phyloP scores from a whole-genome alignment of 2,329 filamentous ascomycete species.

The Pseudogymnoascus sp. region DNA sequence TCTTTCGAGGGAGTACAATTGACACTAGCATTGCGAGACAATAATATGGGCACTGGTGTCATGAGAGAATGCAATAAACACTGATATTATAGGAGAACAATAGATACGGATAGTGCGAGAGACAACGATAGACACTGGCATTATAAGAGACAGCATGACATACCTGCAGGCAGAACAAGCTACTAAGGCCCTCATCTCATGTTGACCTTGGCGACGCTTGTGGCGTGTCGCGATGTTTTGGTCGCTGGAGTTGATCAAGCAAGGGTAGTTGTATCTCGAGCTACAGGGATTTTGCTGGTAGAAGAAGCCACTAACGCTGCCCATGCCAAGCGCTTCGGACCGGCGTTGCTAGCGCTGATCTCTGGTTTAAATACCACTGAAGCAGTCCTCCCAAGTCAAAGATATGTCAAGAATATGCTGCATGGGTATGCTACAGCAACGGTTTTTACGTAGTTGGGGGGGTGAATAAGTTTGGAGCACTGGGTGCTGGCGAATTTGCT shows the following conservation, averaged over 20 bases:
- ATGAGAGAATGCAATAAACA: no score
- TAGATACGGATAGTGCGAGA: no score
- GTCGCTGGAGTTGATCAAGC: not conserved
- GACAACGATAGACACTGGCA: not conserved
- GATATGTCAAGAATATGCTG: not conserved
- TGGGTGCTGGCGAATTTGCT: not conserved
- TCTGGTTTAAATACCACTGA: not conserved
- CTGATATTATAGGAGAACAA: no score
- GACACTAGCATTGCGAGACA: no score
- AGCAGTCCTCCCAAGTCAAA: not conserved
- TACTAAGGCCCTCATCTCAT: conserved; percentile 1
- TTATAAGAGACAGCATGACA: not conserved
- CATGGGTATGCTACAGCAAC: not conserved
- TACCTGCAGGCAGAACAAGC: not conserved
- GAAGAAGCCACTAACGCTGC: not conserved
- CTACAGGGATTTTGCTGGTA: not conserved
- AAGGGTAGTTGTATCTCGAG: not conserved
- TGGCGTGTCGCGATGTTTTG: not conserved
- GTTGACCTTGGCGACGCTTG: not conserved
- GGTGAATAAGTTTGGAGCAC: no score
- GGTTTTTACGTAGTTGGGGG: no score
- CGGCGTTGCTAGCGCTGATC: not conserved
- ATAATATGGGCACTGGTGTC: no score
- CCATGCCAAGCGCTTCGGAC: not conserved
- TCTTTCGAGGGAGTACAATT: no score